phyloP scores from a whole-genome alignment of 1,284 basidiomycete genomes.

The Cystobasidium slooffiae region DNA sequence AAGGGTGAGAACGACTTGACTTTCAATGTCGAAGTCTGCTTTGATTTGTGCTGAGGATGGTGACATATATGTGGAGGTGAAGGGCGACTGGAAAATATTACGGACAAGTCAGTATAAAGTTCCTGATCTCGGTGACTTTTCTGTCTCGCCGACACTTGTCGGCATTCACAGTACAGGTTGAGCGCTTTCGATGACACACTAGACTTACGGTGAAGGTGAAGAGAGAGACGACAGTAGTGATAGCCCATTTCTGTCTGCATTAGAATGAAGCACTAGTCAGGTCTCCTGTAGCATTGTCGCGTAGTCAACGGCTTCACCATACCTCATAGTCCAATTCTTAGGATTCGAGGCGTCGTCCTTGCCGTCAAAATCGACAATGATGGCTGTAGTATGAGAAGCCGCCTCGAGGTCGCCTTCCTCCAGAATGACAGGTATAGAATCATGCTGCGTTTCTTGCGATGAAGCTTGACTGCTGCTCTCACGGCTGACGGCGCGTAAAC shows the following conservation, averaged over 20 bases:
- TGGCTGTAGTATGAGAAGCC: slow-evolving; percentile 10
- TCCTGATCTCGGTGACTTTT: slow-evolving; percentile 10
- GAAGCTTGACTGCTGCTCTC: neutral
- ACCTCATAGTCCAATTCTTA: slow-evolving; percentile 53
- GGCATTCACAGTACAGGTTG: too few species aligned
- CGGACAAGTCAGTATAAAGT: neutral
- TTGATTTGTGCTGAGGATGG: neutral
- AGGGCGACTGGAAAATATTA: slow-evolving; percentile 3
- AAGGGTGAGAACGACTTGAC: slow-evolving; percentile 17
- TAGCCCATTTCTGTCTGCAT: slow-evolving; percentile 4
- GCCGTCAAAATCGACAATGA: slow-evolving; percentile 59
- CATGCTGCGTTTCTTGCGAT: too few species aligned
- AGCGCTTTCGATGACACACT: too few species aligned
- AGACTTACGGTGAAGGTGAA: slow-evolving; percentile 23
- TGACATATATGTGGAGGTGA: slow-evolving; percentile 17
- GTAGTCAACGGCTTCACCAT: too few species aligned
- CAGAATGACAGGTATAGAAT: neutral
- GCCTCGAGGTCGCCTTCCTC: slow-evolving; percentile 12
- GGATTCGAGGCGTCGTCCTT: slow-evolving; percentile 55
- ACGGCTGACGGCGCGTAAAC: too few species aligned
- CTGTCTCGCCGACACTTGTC: too few species aligned
- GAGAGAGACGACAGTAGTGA: slow-evolving; percentile 12
- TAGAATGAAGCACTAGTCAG: neutral
- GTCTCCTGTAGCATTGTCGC: too few species aligned
- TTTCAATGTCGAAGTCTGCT: slow-evolving; percentile 13